These are phyloP conservation scores for Colletotrichum sp. DNA, from an alignment of 2,329 filamentous ascomycete genomes.

Conservation along the genomic window DNA sequence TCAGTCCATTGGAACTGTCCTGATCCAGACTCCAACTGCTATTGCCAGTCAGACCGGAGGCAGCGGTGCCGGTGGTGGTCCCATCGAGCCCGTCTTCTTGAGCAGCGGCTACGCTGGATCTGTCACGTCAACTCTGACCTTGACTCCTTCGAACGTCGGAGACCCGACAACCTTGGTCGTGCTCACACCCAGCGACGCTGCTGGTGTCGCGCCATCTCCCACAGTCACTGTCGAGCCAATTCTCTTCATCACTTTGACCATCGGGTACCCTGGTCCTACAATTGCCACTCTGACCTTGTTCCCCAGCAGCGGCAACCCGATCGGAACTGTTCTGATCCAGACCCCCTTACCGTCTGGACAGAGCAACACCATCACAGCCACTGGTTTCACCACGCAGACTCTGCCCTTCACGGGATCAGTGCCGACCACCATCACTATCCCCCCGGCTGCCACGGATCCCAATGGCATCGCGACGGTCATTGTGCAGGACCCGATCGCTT, in stretches of 20 bases:
- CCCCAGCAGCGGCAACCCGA: not conserved
- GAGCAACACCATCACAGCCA: not conserved
- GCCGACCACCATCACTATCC: not conserved
- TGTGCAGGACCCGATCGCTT: not conserved
- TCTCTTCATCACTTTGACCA: not conserved
- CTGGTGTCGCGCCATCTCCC: not conserved
- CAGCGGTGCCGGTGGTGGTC: not conserved
- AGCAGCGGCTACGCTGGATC: conserved; percentile 6
- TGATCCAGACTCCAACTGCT: not conserved
- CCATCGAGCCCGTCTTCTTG: not conserved
- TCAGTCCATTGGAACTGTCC: not conserved
- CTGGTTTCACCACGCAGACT: not conserved
- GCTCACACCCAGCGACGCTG: not conserved
- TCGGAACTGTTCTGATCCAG: not conserved
- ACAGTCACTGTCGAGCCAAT: not conserved
- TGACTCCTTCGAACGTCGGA: not conserved
- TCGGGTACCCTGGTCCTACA: not conserved
- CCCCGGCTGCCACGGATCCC: not conserved
- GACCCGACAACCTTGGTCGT: conserved; percentile 13
- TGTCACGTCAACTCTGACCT: conserved; percentile 2
- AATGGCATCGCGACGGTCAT: not conserved
- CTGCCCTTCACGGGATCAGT: not conserved
- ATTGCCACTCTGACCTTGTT: not conserved
- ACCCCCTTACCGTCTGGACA: not conserved
- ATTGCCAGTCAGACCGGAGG: not conserved